These are phyloP conservation scores for Macrotyloma uniflorum DNA, from an alignment of 306 rosid species.

Conservation along the genomic window DNA sequence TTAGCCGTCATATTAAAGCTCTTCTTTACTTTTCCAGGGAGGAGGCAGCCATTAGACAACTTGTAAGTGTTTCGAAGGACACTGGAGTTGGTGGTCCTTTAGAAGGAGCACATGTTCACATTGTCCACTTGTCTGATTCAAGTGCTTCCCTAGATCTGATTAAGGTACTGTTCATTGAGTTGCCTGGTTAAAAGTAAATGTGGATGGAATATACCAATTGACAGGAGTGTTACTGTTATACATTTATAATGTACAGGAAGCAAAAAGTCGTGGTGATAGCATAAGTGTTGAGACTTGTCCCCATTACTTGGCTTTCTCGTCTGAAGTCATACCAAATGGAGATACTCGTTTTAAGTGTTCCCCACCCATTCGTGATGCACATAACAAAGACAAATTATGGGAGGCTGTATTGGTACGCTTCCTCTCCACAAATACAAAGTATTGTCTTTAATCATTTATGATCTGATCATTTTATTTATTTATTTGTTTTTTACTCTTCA, in stretches of 20 bases:
- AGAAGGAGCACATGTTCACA: constrained; percentile 94
- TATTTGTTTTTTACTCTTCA: constrained; percentile 22
- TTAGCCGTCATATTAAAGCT: constrained; percentile 10
- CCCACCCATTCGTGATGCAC: constrained; percentile 86
- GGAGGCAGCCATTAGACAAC: constrained; percentile 81
- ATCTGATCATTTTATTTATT: neutral
- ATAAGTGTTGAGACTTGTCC: constrained; percentile 87
- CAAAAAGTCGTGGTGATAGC: constrained; percentile 79
- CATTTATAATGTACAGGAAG: constrained; percentile 59
- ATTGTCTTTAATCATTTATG: constrained; percentile 4
- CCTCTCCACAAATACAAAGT: neutral
- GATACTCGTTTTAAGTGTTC: constrained; percentile 94
- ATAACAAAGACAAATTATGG: constrained; percentile 81
- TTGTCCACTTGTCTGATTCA: constrained; percentile 95
- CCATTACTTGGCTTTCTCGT: constrained; percentile 84
- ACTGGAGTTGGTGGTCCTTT: constrained; percentile 73
- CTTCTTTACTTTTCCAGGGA: constrained; percentile 62
- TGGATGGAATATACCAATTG: neutral
- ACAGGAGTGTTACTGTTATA: constrained; percentile 29
- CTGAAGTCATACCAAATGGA: constrained; percentile 78
- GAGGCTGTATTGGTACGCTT: constrained; percentile 70
- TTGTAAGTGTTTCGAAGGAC: constrained; percentile 72
- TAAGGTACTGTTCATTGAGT: constrained; percentile 51
- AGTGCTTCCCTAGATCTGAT: constrained; percentile 78
- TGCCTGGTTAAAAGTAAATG: neutral